Evolutionary conservation across 768 basidiomycete genomes (phyloP).

Genomic region (Amanita thiersii): DNA sequence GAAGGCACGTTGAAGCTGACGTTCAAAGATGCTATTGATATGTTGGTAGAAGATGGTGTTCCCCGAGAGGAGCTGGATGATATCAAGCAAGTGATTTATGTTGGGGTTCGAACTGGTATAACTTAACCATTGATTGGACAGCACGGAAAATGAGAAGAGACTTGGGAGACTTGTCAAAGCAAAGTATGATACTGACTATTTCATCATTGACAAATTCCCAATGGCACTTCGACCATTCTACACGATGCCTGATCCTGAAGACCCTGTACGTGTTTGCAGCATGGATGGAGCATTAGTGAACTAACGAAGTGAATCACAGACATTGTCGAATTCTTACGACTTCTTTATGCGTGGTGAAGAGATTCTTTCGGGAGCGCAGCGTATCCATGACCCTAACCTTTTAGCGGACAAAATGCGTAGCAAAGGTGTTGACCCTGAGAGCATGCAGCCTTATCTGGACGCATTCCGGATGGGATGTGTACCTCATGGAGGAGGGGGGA

Average conservation of each 20-base stretch:
- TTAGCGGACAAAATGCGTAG: conserved; percentile 78
- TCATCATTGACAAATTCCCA: conserved; percentile 99
- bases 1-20: conserved; percentile 82
- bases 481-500: conserved; percentile 95
- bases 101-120: conserved; percentile 8
- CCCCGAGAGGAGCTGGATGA: conserved; percentile 76
- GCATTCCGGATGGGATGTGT: conserved; percentile 93
- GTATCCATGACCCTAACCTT: conserved; percentile 85
- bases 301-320: conserved; percentile 30
- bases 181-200: conserved; percentile 97
- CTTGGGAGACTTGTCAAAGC: conserved; percentile 84
- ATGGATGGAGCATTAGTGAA: background rate
- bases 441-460: conserved; percentile 89
- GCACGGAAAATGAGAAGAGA: conserved; percentile 93
- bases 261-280: conserved; percentile 51
- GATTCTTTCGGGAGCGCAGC: conserved; percentile 96
- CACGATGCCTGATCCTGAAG: conserved; percentile 95
- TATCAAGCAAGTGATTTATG: conserved; percentile 55
- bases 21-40: conserved; percentile 81
- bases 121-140: conserved; percentile 22
- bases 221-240: conserved; percentile 95
- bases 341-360: conserved; percentile 99
- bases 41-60: conserved; percentile 83
- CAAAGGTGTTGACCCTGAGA: conserved; percentile 85
- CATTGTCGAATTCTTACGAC: conserved; percentile 96